Evolutionary conservation across 2,329 filamentous ascomycete species (phyloP), one percentile per base, ranked within the genome.

Genomic region (Aspergillus clavatus): DNA sequence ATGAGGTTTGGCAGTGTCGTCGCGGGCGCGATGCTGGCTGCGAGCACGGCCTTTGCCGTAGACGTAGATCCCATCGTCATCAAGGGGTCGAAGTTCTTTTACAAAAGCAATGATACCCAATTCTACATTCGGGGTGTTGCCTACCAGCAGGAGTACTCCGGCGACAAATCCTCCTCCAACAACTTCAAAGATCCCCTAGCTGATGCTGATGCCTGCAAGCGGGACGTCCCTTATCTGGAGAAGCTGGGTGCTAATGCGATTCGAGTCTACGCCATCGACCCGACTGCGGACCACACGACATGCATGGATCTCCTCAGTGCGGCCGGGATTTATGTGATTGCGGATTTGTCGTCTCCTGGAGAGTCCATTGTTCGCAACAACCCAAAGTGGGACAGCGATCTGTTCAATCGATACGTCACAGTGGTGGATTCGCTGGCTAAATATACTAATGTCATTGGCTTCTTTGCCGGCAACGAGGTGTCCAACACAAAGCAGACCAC

Each of bases 381-480:
- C 52, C 85, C 91, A 12, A 63, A 77, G 48, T 97, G 93, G 91
- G 82, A 88, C 64, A 79, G 82, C 41, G 77, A 78, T 4, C 78
- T 95, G 39, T 95, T 83, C 72, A 65, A 76, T 35, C 86, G 88
- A 51, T 97, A 97, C 76, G 86, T 82, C 46, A 72, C 71, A 14
- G 91, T 97, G 47, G 74, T 97, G 49, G 89, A 96, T 62, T 77
- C 79, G 52, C 72, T 97, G 60, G 75, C 79, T 54, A 75, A 86
- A 64, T 97, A 94, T 77, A 79, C 80, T 68, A 97, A 97, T 73
- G 83, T 87, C 39, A 81, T 97, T 51, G 91, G 91, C 56, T 97
- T 96, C 83, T 96, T 97, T 68, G 90, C 89, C 55, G 93, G 91
- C 63, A 97, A 97, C 72, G 91, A 97, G 72, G 91, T 97, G 52